Percentiles rank a stretch among this genome's conserved stretches.
These are phyloP conservation scores for Cyclotella atomus DNA, from an alignment of 108 stramenopile species.

Conservation along the genomic window DNA sequence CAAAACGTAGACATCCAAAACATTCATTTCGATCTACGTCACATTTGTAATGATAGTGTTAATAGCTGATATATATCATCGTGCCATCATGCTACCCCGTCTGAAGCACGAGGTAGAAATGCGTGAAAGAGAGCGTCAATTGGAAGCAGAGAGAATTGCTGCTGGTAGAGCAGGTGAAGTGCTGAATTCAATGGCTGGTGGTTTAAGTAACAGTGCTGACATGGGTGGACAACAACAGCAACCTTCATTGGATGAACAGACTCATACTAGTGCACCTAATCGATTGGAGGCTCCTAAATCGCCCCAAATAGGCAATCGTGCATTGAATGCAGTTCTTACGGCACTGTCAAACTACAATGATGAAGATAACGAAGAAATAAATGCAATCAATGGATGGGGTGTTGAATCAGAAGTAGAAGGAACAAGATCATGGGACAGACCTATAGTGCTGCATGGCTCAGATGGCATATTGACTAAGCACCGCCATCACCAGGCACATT, in stretches of 20 bases:
- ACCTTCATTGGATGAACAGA: conserved; percentile 7
- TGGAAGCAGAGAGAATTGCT: conserved; percentile 40
- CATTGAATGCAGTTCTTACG: conserved; percentile 58
- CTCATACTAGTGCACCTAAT: conserved; percentile 21
- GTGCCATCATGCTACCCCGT: conserved; percentile 81
- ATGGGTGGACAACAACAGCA: background rate
- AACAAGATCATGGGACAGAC: conserved; percentile 54
- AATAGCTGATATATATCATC: conserved; percentile 87
- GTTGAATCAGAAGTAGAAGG: conserved; percentile 48
- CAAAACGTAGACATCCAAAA: conserved; percentile 21
- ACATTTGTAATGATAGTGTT: conserved; percentile 79
- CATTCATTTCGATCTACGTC: conserved; percentile 61
- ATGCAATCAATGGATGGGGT: conserved; percentile 35
- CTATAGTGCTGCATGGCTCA: conserved; percentile 69
- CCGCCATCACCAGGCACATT: conserved; percentile 19
- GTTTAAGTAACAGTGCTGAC: background rate
- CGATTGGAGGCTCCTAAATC: background rate
- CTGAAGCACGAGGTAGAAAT: conserved; percentile 34
- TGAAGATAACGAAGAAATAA: conserved; percentile 30
- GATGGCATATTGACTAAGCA: conserved; percentile 65
- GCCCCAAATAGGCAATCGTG: conserved; percentile 20
- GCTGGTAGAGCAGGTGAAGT: conserved; percentile 38
- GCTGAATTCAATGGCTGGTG: conserved; percentile 21
- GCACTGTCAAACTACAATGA: conserved; percentile 86
- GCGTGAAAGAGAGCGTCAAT: conserved; percentile 49